Base-by-base conservation (phyloP, 495 filamentous ascomycete species). In the Cryomyces antarcticus region DNA sequence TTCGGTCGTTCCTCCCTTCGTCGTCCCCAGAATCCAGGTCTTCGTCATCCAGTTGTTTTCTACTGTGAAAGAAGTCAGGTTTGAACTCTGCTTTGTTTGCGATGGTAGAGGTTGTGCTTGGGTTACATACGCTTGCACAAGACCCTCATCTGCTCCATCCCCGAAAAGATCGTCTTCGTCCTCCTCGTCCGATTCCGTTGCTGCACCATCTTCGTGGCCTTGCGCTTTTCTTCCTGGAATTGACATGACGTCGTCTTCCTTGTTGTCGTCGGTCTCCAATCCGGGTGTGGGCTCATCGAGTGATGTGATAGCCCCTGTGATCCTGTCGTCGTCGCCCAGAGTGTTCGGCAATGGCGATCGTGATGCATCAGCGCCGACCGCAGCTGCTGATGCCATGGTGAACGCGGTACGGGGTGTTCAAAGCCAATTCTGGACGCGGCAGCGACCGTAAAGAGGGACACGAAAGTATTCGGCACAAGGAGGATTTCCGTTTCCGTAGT, bases 21-120 rank as follows among this genome's bases (percentile, higher is more conserved):
- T 85, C 82, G 48, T 79, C 77, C n/a, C 78, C 85, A 7, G 85
- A 93, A 46, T 78, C 81, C 1, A 92, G 62, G 28, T 85, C 82
- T 38, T 73, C 69, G 53, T 93, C 83, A 44, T 78, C 71, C 11
- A 83, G 61, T 43, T 65, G 66, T 41, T 24, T 24, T 2, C 72
- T 73, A 46, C 60, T 52, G n/a, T 51, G 54, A 42, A 52, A 58
- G 38, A 29, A 38, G 30, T 39, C 7, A 7, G 33, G 33, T 2
- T n/a, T 9, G 30, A 38, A 38, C 41, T 49, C 37, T 13, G 42
- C 34, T 34, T 33, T 24, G 17, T 24, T 24, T 24, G 17, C 17
- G 17, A 24, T 24, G 17, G 17, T 24, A 2, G 17, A 24, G 17
- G 2, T 24, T 24, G 17, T 24, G 17, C 17, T 24, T 24, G 17